Evolutionary conservation across 495 filamentous ascomycete genomes (phyloP).

Genomic region (Xylaria castorea): DNA sequence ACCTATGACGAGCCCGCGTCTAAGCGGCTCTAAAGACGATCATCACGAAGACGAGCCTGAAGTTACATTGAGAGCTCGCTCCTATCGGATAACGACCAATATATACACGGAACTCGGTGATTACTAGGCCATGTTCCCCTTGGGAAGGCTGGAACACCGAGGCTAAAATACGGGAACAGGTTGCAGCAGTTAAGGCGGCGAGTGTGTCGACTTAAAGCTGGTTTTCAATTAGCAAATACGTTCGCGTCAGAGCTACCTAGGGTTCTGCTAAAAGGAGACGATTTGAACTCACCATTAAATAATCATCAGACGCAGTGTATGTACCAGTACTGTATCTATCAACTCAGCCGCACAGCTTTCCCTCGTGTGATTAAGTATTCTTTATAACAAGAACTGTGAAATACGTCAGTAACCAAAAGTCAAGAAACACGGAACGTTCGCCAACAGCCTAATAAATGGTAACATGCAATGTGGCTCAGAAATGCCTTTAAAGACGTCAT

Average conservation of each 20-base stretch:
- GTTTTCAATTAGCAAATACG: background rate
- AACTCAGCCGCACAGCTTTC: background rate
- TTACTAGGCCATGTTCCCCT: too few relatives aligned
- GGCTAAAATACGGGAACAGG: too few relatives aligned
- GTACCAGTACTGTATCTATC: background rate
- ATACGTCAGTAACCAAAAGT: background rate
- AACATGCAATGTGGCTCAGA: conserved; percentile 45
- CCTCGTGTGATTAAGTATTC: background rate
- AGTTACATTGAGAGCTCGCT: too few relatives aligned
- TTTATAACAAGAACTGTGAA: background rate
- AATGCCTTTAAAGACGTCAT: conserved; percentile 58
- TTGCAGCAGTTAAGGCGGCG: background rate
- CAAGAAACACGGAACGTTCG: background rate
- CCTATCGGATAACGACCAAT: too few relatives aligned
- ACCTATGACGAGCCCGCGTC: too few relatives aligned
- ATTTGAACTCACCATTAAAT: background rate
- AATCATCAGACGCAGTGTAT: background rate
- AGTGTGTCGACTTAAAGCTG: background rate
- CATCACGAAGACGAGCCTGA: too few relatives aligned
- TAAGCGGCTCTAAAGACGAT: too few relatives aligned
- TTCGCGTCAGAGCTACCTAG: background rate
- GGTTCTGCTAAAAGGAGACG: background rate
- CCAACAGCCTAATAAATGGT: background rate
- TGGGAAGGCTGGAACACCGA: too few relatives aligned
- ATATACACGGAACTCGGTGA: too few relatives aligned